phyloP scores from a whole-genome alignment of 2,329 filamentous ascomycete species.

The Alternaria metachromatica region DNA sequence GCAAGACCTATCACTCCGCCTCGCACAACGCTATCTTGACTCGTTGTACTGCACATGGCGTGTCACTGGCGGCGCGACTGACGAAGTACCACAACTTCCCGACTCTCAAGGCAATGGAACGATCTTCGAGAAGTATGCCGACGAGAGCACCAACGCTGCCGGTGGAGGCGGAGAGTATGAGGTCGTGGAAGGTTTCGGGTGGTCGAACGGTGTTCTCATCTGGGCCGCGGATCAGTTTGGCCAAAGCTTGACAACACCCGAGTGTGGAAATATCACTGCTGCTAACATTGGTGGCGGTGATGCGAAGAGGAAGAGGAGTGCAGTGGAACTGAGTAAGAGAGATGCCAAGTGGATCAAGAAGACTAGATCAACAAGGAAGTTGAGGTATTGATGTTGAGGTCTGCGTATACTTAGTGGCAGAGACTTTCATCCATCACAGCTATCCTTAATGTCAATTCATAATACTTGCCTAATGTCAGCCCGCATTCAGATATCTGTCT shows the following conservation, averaged over 20 bases:
- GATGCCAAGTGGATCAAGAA: slow-evolving; percentile 44
- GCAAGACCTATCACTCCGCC: slow-evolving; percentile 62
- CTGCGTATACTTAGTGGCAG: neutral
- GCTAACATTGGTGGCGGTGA: slow-evolving; percentile 23
- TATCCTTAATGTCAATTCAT: neutral
- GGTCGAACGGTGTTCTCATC: slow-evolving; percentile 73
- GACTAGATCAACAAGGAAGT: slow-evolving; percentile 12
- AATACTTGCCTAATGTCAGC: neutral
- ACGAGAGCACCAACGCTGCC: slow-evolving; percentile 65
- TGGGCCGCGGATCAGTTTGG: slow-evolving; percentile 70
- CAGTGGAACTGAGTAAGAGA: slow-evolving; percentile 36
- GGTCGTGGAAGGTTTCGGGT: slow-evolving; percentile 74
- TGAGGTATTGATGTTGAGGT: slow-evolving; percentile 1
- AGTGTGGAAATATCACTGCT: slow-evolving; percentile 49
- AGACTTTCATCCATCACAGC: neutral
- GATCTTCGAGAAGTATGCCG: slow-evolving; percentile 75
- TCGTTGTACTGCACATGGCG: slow-evolving; percentile 74
- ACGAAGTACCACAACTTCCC: slow-evolving; percentile 29
- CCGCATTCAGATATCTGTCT: neutral
- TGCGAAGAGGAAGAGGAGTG: slow-evolving; percentile 38
- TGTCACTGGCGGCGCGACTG: slow-evolving; percentile 68
- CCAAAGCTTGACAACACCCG: slow-evolving; percentile 60
- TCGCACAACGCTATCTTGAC: slow-evolving; percentile 71
- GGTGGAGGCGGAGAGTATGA: slow-evolving; percentile 72
- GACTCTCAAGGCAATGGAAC: slow-evolving; percentile 61